phyloP scores from a whole-genome alignment of 2,329 filamentous ascomycete genomes.

The Trichoderma sp. region DNA sequence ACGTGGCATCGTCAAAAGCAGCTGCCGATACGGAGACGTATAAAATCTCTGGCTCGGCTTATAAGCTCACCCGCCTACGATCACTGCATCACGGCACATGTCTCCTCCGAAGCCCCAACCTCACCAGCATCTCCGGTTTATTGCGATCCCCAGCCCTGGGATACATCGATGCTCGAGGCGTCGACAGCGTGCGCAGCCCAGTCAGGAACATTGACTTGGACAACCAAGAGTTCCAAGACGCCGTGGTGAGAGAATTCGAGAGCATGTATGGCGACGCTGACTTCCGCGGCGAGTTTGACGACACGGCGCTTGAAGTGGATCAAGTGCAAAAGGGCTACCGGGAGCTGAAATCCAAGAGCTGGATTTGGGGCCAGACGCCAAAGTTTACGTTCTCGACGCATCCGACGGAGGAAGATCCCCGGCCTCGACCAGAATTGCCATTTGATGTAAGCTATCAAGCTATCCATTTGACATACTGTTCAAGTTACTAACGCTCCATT shows the following conservation, averaged over 20 bases:
- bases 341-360: slow-evolving; percentile 59
- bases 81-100: slow-evolving; percentile 94
- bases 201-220: slow-evolving; percentile 74
- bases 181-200: slow-evolving; percentile 85
- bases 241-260: slow-evolving; percentile 66
- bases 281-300: slow-evolving; percentile 48
- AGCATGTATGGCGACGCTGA: slow-evolving; percentile 60
- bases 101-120: slow-evolving; percentile 74
- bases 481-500: background rate
- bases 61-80: slow-evolving; percentile 80
- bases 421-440: slow-evolving; percentile 55
- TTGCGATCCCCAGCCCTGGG: slow-evolving; percentile 76
- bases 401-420: slow-evolving; percentile 59
- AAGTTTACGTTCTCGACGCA: slow-evolving; percentile 72
- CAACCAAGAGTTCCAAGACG: slow-evolving; percentile 49
- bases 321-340: slow-evolving; percentile 47
- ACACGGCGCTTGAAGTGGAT: slow-evolving; percentile 49
- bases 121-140: slow-evolving; percentile 67
- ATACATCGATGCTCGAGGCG: slow-evolving; percentile 78
- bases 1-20: slow-evolving; percentile 37
- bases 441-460: slow-evolving; percentile 43
- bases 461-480: background rate
- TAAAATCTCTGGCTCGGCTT: slow-evolving; percentile 93
- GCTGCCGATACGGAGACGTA: slow-evolving; percentile 43
- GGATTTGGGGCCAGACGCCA: slow-evolving; percentile 85